Base-by-base conservation (phyloP, 2,329 filamentous ascomycete species). In the Nemania diffusa region DNA sequence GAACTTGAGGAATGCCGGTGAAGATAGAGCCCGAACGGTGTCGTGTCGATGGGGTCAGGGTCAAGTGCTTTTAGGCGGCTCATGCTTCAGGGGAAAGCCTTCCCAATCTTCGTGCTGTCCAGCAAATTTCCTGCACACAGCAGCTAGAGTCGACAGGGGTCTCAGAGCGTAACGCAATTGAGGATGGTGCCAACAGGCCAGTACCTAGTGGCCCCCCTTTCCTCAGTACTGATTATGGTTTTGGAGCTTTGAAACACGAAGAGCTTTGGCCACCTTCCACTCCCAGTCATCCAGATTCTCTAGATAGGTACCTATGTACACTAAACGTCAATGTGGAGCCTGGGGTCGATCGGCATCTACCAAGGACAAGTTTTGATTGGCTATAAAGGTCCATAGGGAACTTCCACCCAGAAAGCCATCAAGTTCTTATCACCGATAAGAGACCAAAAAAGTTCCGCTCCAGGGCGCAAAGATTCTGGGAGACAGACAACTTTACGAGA, bases 51-150 rank as follows among this genome's bases (percentile, higher is more conserved):
- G 72, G 59, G 48, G 57, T 60, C 48, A 46, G 37, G 11, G 15
- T 52, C 32, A 27, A 64, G 61, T 69, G 68, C 64, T 65, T 69
- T 69, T 71, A 37, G 60, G 27, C 44, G 73, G 72, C 74, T 77
- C 72, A 72, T 75, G 70, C 74, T 77, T 79, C 77, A 79, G 78
- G 78, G 78, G 78, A 76, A 78, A 74, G 70, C 59, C 66, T 69
- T 74, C 69, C 68, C 68, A 76, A 70, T 64, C 71, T 72, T 73
- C 52, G 68, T 74, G 75, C 76, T 73, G 74, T 77, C 17, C 15
- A 22, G 24, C 77, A 79, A 80, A 80, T 79, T 80, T 80, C 78
- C 76, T 73, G 70, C 69, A 73, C 72, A 72, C 67, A 69, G 69
- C 74, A 75, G 69, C 72, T 69, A 55, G 70, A 50, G 34, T 29